phyloP scores from a whole-genome alignment of 129 eudicot genomes.

The Ambrosia trifida region DNA sequence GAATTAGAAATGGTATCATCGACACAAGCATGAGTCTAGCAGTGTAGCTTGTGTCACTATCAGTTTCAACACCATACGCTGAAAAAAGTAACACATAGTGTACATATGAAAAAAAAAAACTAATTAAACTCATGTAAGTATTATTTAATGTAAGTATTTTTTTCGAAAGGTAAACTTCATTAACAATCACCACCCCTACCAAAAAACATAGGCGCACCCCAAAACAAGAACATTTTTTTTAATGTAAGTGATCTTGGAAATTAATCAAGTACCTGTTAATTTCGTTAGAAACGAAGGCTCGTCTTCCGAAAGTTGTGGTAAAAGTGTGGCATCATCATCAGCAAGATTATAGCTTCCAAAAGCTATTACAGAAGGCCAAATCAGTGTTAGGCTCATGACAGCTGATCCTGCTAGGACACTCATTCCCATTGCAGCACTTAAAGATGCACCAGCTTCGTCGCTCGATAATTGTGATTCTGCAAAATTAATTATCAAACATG shows the following conservation, averaged over 20 bases:
- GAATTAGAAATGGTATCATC: slow-evolving; percentile 47
- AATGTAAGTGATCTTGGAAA: slow-evolving; percentile 11
- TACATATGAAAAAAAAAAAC: background rate
- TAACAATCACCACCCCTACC: too few species aligned
- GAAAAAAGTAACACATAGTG: too few species aligned
- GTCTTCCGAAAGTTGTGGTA: slow-evolving; percentile 8
- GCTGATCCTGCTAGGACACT: slow-evolving; percentile 57
- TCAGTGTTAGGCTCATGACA: slow-evolving; percentile 53
- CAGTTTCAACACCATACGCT: slow-evolving; percentile 48
- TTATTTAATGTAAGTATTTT: too few species aligned
- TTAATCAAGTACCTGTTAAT: slow-evolving; percentile 35
- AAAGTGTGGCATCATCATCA: background rate
- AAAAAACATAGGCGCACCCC: too few species aligned
- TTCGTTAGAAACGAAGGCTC: slow-evolving; percentile 31
- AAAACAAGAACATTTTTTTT: too few species aligned
- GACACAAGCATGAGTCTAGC: slow-evolving; percentile 51
- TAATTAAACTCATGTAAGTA: too few species aligned
- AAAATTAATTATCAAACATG: background rate
- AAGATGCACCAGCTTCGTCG: slow-evolving; percentile 33
- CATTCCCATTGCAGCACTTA: slow-evolving; percentile 47
- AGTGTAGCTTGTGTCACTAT: slow-evolving; percentile 48
- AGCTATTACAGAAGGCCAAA: slow-evolving; percentile 53
- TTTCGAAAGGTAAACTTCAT: too few species aligned
- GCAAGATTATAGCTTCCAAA: slow-evolving; percentile 42
- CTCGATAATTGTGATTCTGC: slow-evolving; percentile 29